These are phyloP conservation scores for Trichoderma erinaceum DNA, from an alignment of 495 filamentous ascomycete genomes.

Conservation along the genomic window DNA sequence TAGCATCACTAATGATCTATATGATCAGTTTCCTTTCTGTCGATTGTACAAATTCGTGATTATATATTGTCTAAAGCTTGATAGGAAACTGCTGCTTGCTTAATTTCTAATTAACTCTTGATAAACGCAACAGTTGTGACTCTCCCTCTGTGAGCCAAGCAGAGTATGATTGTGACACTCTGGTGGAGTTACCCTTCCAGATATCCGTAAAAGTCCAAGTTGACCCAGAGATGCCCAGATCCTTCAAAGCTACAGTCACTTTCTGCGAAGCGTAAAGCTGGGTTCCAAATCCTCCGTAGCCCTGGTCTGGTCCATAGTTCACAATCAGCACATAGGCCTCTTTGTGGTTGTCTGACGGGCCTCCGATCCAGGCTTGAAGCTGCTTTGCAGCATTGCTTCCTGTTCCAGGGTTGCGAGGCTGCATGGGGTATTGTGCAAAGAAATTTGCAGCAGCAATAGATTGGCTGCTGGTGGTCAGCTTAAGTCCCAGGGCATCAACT, in stretches of 20 bases:
- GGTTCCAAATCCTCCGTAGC: slow-evolving; percentile 24
- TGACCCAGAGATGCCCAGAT: slow-evolving; percentile 24
- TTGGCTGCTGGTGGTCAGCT: slow-evolving; percentile 21
- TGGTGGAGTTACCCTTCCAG: slow-evolving; percentile 22
- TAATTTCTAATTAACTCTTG: neutral
- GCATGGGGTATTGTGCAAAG: slow-evolving; percentile 25
- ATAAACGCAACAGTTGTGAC: slow-evolving; percentile 19
- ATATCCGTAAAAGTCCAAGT: slow-evolving; percentile 21
- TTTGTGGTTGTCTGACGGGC: slow-evolving; percentile 19
- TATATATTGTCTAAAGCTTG: neutral
- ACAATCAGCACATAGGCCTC: slow-evolving; percentile 24
- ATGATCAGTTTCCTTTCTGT: neutral
- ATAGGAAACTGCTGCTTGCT: neutral
- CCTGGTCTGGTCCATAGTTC: slow-evolving; percentile 28
- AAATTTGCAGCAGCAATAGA: slow-evolving; percentile 22
- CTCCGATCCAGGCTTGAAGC: slow-evolving; percentile 31
- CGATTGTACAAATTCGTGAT: neutral
- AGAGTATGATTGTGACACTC: slow-evolving; percentile 18
- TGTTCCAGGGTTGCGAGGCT: slow-evolving; percentile 27
- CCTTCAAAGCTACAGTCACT: slow-evolving; percentile 22
- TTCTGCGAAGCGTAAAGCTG: slow-evolving; percentile 20
- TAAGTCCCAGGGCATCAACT: slow-evolving; percentile 24
- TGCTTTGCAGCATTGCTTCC: slow-evolving; percentile 24
- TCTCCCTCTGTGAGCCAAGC: slow-evolving; percentile 19
- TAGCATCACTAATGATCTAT: neutral